Evolutionary conservation across 2,329 filamentous ascomycete genomes (phyloP).

Genomic region (Ceratocystis harringtonii): DNA sequence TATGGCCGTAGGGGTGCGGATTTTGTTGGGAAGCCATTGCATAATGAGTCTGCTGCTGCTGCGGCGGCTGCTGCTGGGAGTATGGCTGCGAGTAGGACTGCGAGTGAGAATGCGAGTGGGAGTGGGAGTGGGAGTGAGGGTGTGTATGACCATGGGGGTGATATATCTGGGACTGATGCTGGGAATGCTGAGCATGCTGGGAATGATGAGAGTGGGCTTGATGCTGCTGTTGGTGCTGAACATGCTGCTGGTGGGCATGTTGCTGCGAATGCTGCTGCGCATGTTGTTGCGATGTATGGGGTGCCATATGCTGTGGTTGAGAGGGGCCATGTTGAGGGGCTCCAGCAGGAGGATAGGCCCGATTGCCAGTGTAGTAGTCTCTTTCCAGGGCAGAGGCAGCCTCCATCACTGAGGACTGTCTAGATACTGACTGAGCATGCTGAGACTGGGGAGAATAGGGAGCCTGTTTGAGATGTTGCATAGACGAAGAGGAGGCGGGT

Average conservation of each 20-base stretch:
- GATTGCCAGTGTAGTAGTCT: constrained; percentile 34
- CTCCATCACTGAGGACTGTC: constrained; percentile 30
- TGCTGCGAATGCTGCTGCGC: constrained; percentile 20
- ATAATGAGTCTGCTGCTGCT: constrained; percentile 24
- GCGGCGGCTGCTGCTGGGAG: constrained; percentile 19
- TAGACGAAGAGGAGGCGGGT: constrained; percentile 27
- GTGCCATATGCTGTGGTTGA: constrained; percentile 21
- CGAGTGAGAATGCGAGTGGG: constrained; percentile 20
- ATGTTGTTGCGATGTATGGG: constrained; percentile 34
- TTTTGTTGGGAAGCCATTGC: constrained; percentile 21
- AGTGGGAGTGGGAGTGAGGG: constrained; percentile 19
- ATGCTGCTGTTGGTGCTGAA: constrained; percentile 24
- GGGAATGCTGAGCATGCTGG: constrained; percentile 37
- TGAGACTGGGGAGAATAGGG: constrained; percentile 37
- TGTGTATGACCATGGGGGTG: constrained; percentile 22
- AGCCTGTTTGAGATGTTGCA: constrained; percentile 38
- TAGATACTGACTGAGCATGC: constrained; percentile 30
- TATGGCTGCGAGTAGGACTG: background rate
- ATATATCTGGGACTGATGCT: constrained; percentile 34
- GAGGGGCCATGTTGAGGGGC: constrained; percentile 16
- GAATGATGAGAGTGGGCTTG: constrained; percentile 31
- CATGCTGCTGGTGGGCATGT: too few species aligned
- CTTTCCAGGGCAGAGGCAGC: constrained; percentile 26
- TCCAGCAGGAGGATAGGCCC: constrained; percentile 26
- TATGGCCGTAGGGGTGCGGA: constrained; percentile 25